These are phyloP conservation scores for Trichoderma simmonsii DNA, from an alignment of 2,329 filamentous ascomycete genomes.

Conservation along the genomic window DNA sequence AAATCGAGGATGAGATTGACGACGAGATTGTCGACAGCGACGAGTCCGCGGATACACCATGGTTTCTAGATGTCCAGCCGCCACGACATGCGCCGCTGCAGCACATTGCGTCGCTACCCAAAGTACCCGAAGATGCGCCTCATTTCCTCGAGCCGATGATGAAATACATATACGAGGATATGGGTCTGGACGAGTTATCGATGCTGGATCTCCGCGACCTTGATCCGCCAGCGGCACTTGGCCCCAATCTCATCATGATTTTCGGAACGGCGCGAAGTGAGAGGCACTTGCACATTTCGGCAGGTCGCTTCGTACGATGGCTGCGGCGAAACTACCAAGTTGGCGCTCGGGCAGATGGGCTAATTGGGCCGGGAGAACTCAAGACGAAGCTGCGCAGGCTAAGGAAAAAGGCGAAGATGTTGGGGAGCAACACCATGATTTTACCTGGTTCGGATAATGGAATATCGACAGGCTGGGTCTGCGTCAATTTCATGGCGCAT, in stretches of 20 bases:
- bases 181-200: conserved; percentile 78
- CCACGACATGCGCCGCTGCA: conserved; percentile 50
- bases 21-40: conserved; percentile 25
- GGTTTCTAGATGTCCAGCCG: conserved; percentile 79
- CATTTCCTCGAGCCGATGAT: conserved; percentile 69
- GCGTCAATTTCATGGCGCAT: conserved; percentile 78
- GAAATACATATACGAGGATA: conserved; percentile 74
- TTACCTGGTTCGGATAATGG: conserved; percentile 72
- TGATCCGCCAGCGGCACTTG: conserved; percentile 82
- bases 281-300: conserved; percentile 87
- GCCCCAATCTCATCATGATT: conserved; percentile 86
- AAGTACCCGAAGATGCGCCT: conserved; percentile 66
- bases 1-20: conserved; percentile 8
- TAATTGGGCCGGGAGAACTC: conserved; percentile 85
- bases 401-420: conserved; percentile 74
- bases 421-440: conserved; percentile 68
- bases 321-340: conserved; percentile 70
- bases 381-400: conserved; percentile 82
- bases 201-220: conserved; percentile 80
- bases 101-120: conserved; percentile 48
- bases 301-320: conserved; percentile 86
- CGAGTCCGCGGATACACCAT: conserved; percentile 54
- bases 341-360: conserved; percentile 75
- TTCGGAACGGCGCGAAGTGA: conserved; percentile 88
- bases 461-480: conserved; percentile 92